These are phyloP conservation scores for Nicotiana rustica DNA, from an alignment of 305 asterid genomes.

Conservation along the genomic window DNA sequence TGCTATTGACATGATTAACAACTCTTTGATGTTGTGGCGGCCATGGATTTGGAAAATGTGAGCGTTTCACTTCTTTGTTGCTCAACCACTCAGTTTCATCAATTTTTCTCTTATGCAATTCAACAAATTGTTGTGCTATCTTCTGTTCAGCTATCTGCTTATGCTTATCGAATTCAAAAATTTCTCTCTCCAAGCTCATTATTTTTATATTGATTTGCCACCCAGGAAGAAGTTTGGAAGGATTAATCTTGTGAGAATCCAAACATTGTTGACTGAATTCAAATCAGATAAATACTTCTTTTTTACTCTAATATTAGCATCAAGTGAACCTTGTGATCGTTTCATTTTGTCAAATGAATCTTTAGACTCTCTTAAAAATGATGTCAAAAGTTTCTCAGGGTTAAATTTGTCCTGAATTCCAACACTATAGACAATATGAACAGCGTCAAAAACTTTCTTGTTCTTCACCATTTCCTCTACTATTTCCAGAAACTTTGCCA, in stretches of 20 bases:
- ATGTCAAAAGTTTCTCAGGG: slow-evolving; percentile 55
- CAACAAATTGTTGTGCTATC: background rate
- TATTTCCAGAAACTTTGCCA: slow-evolving; percentile 60
- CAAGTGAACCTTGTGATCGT: slow-evolving; percentile 36
- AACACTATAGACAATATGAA: slow-evolving; percentile 62
- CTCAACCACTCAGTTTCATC: no score
- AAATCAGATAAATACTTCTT: slow-evolving; percentile 60
- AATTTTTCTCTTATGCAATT: no score
- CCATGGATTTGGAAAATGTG: no score
- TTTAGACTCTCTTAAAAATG: slow-evolving; percentile 28
- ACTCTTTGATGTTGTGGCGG: no score
- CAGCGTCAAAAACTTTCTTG: slow-evolving; percentile 69
- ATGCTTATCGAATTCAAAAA: background rate
- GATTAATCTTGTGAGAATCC: slow-evolving; percentile 43
- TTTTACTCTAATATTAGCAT: background rate
- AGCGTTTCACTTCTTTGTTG: no score
- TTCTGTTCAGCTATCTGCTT: slow-evolving; percentile 41
- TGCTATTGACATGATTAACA: no score
- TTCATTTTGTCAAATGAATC: no score
- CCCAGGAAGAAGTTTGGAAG: no score
- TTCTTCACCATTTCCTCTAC: slow-evolving; percentile 39
- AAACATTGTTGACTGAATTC: slow-evolving; percentile 58
- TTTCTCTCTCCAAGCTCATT: no score
- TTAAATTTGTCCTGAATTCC: slow-evolving; percentile 64
- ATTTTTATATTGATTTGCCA: no score